phyloP scores from a whole-genome alignment of 106 monocot species.

The Narthecium ossifragum region DNA sequence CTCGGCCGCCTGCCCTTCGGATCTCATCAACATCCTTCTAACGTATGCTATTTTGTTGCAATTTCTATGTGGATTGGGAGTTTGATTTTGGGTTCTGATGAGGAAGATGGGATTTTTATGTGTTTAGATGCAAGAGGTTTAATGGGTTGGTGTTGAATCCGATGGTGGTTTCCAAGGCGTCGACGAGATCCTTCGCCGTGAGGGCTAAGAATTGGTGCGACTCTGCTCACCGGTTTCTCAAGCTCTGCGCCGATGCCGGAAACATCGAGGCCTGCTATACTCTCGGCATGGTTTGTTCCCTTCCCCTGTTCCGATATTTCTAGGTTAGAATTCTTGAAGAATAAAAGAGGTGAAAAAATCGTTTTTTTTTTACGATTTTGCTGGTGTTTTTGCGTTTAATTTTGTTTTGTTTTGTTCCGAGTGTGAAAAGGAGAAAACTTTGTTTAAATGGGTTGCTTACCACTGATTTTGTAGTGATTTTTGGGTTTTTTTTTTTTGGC shows the following conservation, averaged over 20 bases:
- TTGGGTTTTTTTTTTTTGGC: too few species aligned
- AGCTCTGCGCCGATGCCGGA: slow-evolving; percentile 39
- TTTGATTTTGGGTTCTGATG: slow-evolving; percentile 3
- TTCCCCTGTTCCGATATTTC: too few species aligned
- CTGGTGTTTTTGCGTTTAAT: too few species aligned
- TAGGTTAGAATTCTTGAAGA: too few species aligned
- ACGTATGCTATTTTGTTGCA: slow-evolving; percentile 18
- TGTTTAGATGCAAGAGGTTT: slow-evolving; percentile 36
- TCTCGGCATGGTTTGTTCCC: slow-evolving; percentile 31
- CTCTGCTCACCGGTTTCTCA: slow-evolving; percentile 32
- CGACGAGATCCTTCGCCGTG: slow-evolving; percentile 17
- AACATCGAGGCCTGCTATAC: slow-evolving; percentile 45
- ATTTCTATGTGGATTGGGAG: neutral
- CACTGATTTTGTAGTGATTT: too few species aligned
- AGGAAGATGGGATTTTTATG: neutral
- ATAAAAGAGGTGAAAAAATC: too few species aligned
- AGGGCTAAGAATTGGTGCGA: slow-evolving; percentile 32
- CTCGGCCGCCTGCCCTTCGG: slow-evolving; percentile 34
- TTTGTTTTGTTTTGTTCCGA: too few species aligned
- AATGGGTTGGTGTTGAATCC: slow-evolving; percentile 21
- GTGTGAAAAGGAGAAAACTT: too few species aligned
- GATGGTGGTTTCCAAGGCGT: slow-evolving; percentile 24
- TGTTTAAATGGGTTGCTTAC: too few species aligned
- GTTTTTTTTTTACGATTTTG: too few species aligned
- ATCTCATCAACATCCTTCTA: slow-evolving; percentile 33